phyloP scores from a whole-genome alignment of 139 green algal genomes.

The Ettlia oleoabundans region DNA sequence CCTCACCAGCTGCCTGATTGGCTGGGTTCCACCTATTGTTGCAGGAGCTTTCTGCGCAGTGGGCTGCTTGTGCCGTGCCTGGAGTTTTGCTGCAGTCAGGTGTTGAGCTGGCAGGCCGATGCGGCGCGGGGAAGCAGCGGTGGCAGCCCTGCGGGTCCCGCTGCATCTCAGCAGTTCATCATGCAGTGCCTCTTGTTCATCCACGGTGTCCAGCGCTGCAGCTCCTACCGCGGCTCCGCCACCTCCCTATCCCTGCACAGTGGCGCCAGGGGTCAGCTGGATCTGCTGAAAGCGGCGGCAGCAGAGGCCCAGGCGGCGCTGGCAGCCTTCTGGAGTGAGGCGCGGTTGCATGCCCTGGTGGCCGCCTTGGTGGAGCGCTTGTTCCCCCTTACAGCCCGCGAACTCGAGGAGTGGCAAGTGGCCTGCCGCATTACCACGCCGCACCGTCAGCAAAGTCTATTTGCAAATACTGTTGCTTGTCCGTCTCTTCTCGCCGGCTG shows the following conservation, averaged over 20 bases:
- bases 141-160: not conserved
- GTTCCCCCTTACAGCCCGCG: constrained; percentile 65
- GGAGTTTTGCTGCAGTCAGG: constrained; percentile 62
- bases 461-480: too few species aligned
- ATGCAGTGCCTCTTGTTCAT: constrained; percentile 68
- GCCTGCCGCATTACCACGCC: too few species aligned
- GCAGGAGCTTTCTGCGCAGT: constrained; percentile 72
- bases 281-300: constrained; percentile 46
- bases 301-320: constrained; percentile 39
- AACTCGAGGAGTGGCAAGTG: constrained; percentile 75
- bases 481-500: too few species aligned
- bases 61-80: constrained; percentile 69
- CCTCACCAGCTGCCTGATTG: not conserved
- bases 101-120: constrained; percentile 39
- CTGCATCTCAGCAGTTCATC: constrained; percentile 38
- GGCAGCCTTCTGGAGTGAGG: constrained; percentile 48
- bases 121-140: constrained; percentile 3
- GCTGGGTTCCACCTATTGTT: not conserved
- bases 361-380: constrained; percentile 50
- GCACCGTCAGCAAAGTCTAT: too few species aligned
- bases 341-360: constrained; percentile 47
- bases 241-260: constrained; percentile 39
- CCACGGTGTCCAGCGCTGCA: constrained; percentile 55
- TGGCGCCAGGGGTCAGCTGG: constrained; percentile 6
- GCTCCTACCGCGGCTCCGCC: constrained; percentile 49